These are phyloP conservation scores for Colletotrichum eremochloae DNA, from an alignment of 2,329 filamentous ascomycete genomes.

Conservation along the genomic window DNA sequence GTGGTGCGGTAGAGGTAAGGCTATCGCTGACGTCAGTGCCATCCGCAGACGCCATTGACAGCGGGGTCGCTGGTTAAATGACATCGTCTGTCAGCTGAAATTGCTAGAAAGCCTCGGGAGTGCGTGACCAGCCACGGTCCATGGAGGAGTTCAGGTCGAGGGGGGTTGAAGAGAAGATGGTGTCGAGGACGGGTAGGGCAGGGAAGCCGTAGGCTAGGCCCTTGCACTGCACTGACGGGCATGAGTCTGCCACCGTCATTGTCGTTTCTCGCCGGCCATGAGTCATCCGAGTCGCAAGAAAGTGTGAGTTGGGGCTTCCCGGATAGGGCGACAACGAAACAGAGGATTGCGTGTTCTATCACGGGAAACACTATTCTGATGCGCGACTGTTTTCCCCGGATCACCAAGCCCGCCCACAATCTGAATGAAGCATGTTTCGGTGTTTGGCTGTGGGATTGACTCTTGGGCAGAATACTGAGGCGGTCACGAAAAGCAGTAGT, in stretches of 20 bases:
- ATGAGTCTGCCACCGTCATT: constrained; percentile 17
- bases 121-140: constrained; percentile 1
- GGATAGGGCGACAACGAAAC: constrained; percentile 40
- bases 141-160: constrained; percentile 2
- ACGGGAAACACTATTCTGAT: constrained; percentile 34
- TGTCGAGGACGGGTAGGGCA: constrained; percentile 15
- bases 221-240: constrained; percentile 9
- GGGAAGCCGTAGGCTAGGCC: constrained; percentile 22
- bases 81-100: constrained; percentile 41
- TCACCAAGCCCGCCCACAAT: constrained; percentile 34
- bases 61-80: constrained; percentile 17
- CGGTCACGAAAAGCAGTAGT: neutral
- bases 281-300: constrained; percentile 39
- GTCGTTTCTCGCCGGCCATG: constrained; percentile 23
- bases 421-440: constrained; percentile 35
- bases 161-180: constrained; percentile 8
- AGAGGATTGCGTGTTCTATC: constrained; percentile 40
- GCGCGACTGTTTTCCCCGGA: constrained; percentile 26
- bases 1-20: constrained; percentile 3
- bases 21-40: constrained; percentile 37
- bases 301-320: constrained; percentile 38
- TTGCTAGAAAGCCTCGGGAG: constrained; percentile 31
- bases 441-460: constrained; percentile 20
- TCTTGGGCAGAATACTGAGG: constrained; percentile 7
- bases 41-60: constrained; percentile 28